These are phyloP conservation scores for Trichoderma atroviride DNA, from an alignment of 2,329 filamentous ascomycete genomes.

Conservation along the genomic window DNA sequence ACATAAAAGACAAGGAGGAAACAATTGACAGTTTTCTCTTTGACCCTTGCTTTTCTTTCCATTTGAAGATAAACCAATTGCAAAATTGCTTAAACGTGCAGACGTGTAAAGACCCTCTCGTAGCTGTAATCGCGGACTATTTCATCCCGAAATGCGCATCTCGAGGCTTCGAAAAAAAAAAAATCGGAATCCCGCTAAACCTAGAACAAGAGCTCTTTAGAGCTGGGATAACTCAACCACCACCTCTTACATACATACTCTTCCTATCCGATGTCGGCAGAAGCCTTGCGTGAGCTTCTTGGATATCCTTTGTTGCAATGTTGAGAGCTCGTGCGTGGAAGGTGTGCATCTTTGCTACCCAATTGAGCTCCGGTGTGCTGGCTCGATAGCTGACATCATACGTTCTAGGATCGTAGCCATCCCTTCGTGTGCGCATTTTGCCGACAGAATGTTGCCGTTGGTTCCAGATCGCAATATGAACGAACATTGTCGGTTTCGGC, in stretches of 20 bases:
- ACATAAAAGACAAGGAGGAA: not conserved
- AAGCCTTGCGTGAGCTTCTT: slow-evolving; percentile 5
- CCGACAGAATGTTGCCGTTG: slow-evolving; percentile 37
- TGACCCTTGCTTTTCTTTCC: not conserved
- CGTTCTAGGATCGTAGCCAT: slow-evolving; percentile 41
- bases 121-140: slow-evolving; percentile 3
- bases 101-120: no score
- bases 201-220: not conserved
- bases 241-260: not conserved
- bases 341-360: slow-evolving; percentile 36
- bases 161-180: not conserved
- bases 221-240: not conserved
- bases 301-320: slow-evolving; percentile 40
- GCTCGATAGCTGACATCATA: slow-evolving; percentile 21
- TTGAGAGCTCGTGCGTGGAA: slow-evolving; percentile 47
- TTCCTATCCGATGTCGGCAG: slow-evolving; percentile 20
- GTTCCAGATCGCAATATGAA: slow-evolving; percentile 21
- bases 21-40: not conserved
- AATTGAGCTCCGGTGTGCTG: not conserved
- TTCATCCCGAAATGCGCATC: not conserved
- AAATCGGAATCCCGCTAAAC: slow-evolving; percentile 6
- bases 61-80: not conserved
- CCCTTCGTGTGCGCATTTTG: slow-evolving; percentile 48
- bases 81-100: not conserved
- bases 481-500: not conserved